phyloP scores from a whole-genome alignment of 352 stramenopile genomes.

The Globisporangium irregulare region DNA sequence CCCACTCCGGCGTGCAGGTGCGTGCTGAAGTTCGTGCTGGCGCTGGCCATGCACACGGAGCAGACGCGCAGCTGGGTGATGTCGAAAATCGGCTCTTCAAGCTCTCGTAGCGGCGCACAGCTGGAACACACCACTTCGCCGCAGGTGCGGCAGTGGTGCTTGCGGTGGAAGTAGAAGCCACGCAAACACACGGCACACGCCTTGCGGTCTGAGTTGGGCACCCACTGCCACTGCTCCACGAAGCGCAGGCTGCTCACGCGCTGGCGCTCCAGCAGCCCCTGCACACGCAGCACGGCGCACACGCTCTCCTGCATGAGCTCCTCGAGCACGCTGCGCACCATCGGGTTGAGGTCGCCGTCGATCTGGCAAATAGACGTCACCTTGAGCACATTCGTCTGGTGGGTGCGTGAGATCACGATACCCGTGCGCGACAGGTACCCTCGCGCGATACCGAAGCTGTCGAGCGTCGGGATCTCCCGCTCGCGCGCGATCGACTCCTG shows the following conservation, averaged over 20 bases:
- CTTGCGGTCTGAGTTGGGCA: slow-evolving; percentile 69
- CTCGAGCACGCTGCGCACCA: slow-evolving; percentile 40
- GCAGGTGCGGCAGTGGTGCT: slow-evolving; percentile 73
- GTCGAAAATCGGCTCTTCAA: slow-evolving; percentile 66
- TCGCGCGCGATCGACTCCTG: slow-evolving; percentile 69
- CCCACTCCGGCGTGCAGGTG: slow-evolving; percentile 22
- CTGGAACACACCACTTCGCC: slow-evolving; percentile 75
- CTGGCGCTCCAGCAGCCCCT: slow-evolving; percentile 63
- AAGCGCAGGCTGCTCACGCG: slow-evolving; percentile 70
- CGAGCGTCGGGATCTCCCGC: slow-evolving; percentile 60
- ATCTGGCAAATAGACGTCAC: slow-evolving; percentile 74
- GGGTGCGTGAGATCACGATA: slow-evolving; percentile 71
- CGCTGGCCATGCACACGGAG: slow-evolving; percentile 57
- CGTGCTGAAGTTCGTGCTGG: slow-evolving; percentile 15
- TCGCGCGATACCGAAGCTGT: slow-evolving; percentile 59
- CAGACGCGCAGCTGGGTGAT: slow-evolving; percentile 69
- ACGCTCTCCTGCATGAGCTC: slow-evolving; percentile 74
- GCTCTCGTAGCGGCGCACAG: slow-evolving; percentile 64
- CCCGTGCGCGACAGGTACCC: slow-evolving; percentile 58
- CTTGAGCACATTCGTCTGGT: slow-evolving; percentile 66
- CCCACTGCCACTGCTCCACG: slow-evolving; percentile 78
- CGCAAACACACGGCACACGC: slow-evolving; percentile 76
- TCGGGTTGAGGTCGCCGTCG: slow-evolving; percentile 40
- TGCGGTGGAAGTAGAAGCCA: slow-evolving; percentile 76
- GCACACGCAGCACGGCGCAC: slow-evolving; percentile 45